These are phyloP conservation scores for Cercospora citrullina DNA, from an alignment of 2,329 filamentous ascomycete genomes.

Conservation along the genomic window DNA sequence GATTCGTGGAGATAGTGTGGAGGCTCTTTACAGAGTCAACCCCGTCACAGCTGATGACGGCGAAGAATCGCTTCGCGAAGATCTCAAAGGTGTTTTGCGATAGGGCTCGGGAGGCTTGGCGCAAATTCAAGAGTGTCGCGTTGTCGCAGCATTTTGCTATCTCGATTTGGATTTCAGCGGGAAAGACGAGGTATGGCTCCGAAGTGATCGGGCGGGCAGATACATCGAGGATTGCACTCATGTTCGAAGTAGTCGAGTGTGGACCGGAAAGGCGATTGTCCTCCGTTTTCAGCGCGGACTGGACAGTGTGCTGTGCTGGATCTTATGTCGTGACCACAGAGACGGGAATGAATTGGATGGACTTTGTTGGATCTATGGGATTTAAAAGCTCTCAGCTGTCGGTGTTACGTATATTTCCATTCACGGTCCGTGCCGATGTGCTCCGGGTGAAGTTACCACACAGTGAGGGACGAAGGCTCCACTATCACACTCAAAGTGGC, in stretches of 20 bases:
- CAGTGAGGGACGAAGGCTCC: not conserved
- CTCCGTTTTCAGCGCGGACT: not conserved
- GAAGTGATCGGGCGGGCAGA: not conserved
- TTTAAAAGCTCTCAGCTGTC: not conserved
- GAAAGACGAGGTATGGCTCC: not conserved
- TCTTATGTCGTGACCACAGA: not conserved
- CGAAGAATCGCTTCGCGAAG: not conserved
- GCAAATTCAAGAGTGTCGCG: not conserved
- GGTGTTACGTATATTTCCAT: not conserved
- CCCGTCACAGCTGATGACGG: not conserved
- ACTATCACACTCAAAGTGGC: not conserved
- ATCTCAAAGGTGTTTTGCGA: not conserved
- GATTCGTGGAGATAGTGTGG: not conserved
- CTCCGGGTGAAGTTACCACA: not conserved
- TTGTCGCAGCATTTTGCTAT: not conserved
- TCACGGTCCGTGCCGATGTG: not conserved
- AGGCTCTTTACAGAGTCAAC: not conserved
- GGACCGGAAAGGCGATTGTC: not conserved
- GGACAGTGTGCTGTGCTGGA: not conserved
- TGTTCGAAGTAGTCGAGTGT: not conserved
- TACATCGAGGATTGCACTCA: not conserved
- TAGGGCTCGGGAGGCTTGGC: not conserved
- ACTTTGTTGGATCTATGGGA: too few species aligned
- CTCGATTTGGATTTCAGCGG: not conserved
- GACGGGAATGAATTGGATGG: not conserved